Evolutionary conservation across 2,329 filamentous ascomycete genomes (phyloP).

Genomic region (Xylaria arbuscula): DNA sequence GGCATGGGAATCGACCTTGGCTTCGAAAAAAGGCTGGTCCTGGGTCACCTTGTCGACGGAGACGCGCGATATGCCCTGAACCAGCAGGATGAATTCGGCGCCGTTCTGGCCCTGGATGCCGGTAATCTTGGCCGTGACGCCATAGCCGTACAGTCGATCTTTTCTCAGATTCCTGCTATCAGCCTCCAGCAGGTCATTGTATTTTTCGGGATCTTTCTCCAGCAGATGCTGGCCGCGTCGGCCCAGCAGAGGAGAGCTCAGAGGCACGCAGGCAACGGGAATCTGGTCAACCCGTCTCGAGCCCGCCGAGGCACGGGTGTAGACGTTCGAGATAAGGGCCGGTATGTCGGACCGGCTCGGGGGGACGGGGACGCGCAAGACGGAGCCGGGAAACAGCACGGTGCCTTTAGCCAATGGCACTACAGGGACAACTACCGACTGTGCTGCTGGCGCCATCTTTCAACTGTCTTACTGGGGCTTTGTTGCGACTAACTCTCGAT

Average conservation of each 20-base stretch:
- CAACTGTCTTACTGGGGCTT: conserved; percentile 14
- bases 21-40: conserved; percentile 88
- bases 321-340: conserved; percentile 85
- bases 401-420: conserved; percentile 83
- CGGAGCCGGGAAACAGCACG: conserved; percentile 86
- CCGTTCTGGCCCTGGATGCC: conserved; percentile 80
- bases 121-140: conserved; percentile 81
- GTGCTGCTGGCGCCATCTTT: conserved; percentile 48
- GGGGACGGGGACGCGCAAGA: conserved; percentile 84
- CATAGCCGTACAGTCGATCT: conserved; percentile 83
- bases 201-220: conserved; percentile 68
- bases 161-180: conserved; percentile 71
- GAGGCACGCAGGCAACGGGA: conserved; percentile 87
- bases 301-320: conserved; percentile 78
- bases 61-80: conserved; percentile 85
- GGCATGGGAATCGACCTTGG: conserved; percentile 67
- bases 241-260: conserved; percentile 79
- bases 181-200: conserved; percentile 60
- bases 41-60: conserved; percentile 78
- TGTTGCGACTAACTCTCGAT: neutral
- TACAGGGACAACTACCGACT: conserved; percentile 71
- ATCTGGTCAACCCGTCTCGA: conserved; percentile 74
- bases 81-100: conserved; percentile 82
- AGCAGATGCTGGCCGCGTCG: conserved; percentile 81
- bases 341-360: conserved; percentile 86